Evolutionary conservation across 306 rosid genomes (phyloP).

Genomic region (Rosa persica): DNA sequence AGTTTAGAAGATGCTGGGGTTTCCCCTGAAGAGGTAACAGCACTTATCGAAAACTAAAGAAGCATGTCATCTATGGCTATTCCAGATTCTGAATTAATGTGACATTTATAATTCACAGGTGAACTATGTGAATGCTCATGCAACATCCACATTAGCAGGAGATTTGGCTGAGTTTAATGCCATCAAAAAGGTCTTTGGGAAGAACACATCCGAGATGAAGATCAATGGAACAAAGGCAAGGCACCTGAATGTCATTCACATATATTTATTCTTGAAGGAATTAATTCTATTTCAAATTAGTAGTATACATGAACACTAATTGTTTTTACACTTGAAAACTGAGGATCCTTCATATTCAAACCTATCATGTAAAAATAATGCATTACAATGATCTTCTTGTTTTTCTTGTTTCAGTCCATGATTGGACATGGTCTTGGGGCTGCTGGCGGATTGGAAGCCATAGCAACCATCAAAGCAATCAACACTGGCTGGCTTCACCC

Average conservation of each 20-base stretch:
- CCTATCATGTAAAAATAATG: neutral
- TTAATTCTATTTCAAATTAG: neutral
- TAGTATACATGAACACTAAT: neutral
- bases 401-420: constrained; percentile 53
- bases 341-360: no score
- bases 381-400: neutral
- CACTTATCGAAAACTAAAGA: neutral
- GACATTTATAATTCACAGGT: constrained; percentile 37
- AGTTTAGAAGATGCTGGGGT: constrained; percentile 67
- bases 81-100: constrained; percentile 12
- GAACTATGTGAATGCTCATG: constrained; percentile 82
- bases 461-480: constrained; percentile 73
- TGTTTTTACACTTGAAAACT: neutral
- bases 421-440: constrained; percentile 84
- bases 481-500: constrained; percentile 77
- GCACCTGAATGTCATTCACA: constrained; percentile 1
- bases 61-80: neutral
- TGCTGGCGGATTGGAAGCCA: constrained; percentile 78
- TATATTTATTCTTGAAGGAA: neutral
- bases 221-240: constrained; percentile 73
- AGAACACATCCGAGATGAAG: constrained; percentile 59
- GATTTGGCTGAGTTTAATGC: constrained; percentile 76
- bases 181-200: constrained; percentile 59
- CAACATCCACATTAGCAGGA: constrained; percentile 72
- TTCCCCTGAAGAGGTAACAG: constrained; percentile 65